Evolutionary conservation across 352 stramenopile species (phyloP).

Genomic region (Sclerospora graminicola): DNA sequence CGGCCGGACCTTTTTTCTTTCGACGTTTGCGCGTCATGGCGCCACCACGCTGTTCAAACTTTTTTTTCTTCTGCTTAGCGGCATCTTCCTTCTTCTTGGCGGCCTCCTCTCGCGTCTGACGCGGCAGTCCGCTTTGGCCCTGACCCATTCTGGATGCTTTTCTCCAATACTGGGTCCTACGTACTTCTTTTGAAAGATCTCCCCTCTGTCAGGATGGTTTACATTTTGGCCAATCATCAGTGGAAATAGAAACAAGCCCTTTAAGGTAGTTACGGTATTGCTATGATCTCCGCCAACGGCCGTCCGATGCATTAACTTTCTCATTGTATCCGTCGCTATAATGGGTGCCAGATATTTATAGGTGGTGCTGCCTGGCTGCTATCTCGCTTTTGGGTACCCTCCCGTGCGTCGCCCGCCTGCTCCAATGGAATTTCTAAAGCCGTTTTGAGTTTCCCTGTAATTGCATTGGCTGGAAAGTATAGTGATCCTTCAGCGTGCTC

Average conservation of each 20-base stretch:
- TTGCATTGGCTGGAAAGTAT: slow-evolving; percentile 2
- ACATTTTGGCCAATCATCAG: slow-evolving; percentile 8
- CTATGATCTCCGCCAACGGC: slow-evolving; percentile 11
- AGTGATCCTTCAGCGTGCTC: slow-evolving; percentile 4
- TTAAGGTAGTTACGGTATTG: no score
- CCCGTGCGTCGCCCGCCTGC: not conserved
- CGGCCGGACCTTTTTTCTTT: slow-evolving; percentile 89
- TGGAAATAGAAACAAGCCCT: no score
- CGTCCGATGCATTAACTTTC: not conserved
- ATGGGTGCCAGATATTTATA: slow-evolving; percentile 13
- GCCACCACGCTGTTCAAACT: slow-evolving; percentile 84
- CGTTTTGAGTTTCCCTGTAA: slow-evolving; percentile 15
- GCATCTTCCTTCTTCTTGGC: slow-evolving; percentile 89
- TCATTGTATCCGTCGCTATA: slow-evolving; percentile 16
- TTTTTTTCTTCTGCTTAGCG: slow-evolving; percentile 90
- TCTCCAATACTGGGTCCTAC: no score
- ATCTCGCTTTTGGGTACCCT: not conserved
- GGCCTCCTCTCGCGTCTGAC: slow-evolving; percentile 65
- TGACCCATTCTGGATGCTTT: slow-evolving; percentile 53
- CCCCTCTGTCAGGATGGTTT: not conserved
- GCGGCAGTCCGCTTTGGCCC: slow-evolving; percentile 76
- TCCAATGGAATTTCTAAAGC: slow-evolving; percentile 11
- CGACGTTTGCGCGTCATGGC: slow-evolving; percentile 81
- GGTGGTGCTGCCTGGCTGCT: slow-evolving; percentile 3
- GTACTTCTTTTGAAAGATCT: slow-evolving; percentile 26